These are phyloP conservation scores for Oryza coarctata DNA, from an alignment of 176 grass and related monocot genomes.

Conservation along the genomic window DNA sequence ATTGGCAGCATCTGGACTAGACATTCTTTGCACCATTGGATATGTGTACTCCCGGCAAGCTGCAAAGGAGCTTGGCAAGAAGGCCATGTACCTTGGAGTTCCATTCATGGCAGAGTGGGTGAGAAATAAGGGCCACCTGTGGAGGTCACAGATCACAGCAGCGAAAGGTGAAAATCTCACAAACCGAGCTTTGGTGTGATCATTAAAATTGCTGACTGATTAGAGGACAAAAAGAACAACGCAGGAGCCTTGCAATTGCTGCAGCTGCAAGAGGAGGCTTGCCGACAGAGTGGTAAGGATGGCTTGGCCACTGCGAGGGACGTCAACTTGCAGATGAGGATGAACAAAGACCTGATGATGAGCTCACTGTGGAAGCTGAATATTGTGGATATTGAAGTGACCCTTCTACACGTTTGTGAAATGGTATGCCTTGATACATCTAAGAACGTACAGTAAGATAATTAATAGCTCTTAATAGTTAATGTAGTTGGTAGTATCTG, in stretches of 20 bases:
- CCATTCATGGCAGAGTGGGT: conserved; percentile 95
- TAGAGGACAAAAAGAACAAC: conserved; percentile 52
- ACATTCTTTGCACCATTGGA: conserved; percentile 89
- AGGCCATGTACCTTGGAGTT: conserved; percentile 93
- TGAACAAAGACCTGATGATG: conserved; percentile 98
- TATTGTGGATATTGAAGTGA: conserved; percentile 93
- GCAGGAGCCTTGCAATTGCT: conserved; percentile 91
- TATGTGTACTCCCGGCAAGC: conserved; percentile 89
- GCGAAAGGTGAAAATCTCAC: conserved; percentile 74
- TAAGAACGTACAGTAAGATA: not conserved
- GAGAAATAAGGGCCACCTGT: conserved; percentile 95
- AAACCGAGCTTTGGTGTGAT: not conserved
- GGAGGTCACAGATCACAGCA: conserved; percentile 94
- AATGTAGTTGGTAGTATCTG: not conserved
- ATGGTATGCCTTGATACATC: conserved; percentile 56
- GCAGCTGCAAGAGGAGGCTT: conserved; percentile 85
- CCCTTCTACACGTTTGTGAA: conserved; percentile 89
- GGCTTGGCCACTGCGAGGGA: conserved; percentile 58
- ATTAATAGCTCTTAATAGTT: not conserved
- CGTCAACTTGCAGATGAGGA: conserved; percentile 76
- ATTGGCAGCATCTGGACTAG: conserved; percentile 67
- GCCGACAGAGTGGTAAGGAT: conserved; percentile 72
- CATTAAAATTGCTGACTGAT: conserved; percentile 57
- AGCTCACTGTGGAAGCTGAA: conserved; percentile 96
- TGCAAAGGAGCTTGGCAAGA: conserved; percentile 95